Evolutionary conservation across 2,329 filamentous ascomycete species (phyloP).

Genomic region (Pseudogymnoascus sp.): DNA sequence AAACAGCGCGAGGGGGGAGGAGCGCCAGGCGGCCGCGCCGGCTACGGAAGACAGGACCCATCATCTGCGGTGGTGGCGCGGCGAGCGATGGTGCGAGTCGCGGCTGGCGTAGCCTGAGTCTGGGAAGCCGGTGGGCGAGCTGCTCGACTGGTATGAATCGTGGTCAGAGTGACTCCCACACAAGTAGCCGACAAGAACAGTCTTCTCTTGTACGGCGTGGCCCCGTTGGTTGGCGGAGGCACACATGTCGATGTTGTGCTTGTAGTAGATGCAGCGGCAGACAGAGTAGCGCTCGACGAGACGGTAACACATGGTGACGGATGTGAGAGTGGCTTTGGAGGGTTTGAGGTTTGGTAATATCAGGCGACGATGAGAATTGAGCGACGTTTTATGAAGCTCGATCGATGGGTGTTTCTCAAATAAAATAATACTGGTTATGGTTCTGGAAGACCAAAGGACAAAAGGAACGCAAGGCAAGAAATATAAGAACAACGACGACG

Average conservation of each 20-base stretch:
- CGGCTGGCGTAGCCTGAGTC: conserved; percentile 28
- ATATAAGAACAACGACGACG: conserved; percentile 9
- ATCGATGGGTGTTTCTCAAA: not conserved
- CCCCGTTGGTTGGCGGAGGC: conserved; percentile 52
- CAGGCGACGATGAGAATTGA: not conserved
- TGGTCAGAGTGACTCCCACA: conserved; percentile 43
- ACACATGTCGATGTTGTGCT: conserved; percentile 61
- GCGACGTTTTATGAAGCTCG: not conserved
- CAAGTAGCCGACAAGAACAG: conserved; percentile 61
- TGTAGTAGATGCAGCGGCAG: conserved; percentile 62
- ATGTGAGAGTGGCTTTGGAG: not conserved
- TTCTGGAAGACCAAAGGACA: not conserved
- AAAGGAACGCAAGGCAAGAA: conserved; percentile 5
- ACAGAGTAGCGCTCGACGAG: conserved; percentile 62
- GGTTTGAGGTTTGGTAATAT: not conserved
- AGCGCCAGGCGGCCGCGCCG: conserved; percentile 26
- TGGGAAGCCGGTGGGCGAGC: conserved; percentile 22
- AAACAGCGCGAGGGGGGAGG: conserved; percentile 24
- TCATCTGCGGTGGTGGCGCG: conserved; percentile 25
- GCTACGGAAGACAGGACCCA: conserved; percentile 29
- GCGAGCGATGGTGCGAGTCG: conserved; percentile 22
- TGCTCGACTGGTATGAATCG: conserved; percentile 11
- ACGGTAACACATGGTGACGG: conserved; percentile 56
- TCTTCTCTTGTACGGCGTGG: conserved; percentile 57
- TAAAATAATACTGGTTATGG: not conserved